These are phyloP conservation scores for Nakataea oryzae DNA, from an alignment of 2,329 filamentous ascomycete species.

Conservation along the genomic window DNA sequence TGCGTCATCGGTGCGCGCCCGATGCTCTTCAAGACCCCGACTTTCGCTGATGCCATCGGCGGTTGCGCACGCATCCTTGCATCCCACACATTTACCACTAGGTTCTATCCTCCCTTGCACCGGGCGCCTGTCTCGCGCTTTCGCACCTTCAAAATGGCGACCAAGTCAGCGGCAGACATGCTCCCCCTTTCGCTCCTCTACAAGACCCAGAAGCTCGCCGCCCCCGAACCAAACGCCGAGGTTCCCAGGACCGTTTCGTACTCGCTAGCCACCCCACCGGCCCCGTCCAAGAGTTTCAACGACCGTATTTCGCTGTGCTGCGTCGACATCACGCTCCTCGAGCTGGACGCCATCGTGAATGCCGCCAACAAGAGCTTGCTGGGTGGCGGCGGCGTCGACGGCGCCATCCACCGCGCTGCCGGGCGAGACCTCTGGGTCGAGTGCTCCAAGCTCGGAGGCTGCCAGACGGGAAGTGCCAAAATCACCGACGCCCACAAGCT, in stretches of 20 bases:
- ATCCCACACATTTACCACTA: not conserved
- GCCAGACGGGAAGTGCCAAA: constrained; percentile 67
- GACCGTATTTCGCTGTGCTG: constrained; percentile 58
- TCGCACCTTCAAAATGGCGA: constrained; percentile 20
- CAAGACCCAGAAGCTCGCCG: constrained; percentile 37
- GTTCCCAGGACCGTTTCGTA: constrained; percentile 8
- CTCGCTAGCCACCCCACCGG: constrained; percentile 11
- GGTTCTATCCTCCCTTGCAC: not conserved
- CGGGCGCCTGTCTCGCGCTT: not conserved
- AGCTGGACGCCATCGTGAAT: constrained; percentile 80
- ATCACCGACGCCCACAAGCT: constrained; percentile 71
- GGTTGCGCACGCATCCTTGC: not conserved
- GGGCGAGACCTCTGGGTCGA: constrained; percentile 58
- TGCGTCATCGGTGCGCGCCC: not conserved
- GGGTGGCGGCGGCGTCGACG: constrained; percentile 85
- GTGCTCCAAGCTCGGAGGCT: constrained; percentile 63
- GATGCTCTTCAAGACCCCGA: not conserved
- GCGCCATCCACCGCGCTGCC: constrained; percentile 77
- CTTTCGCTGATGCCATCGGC: constrained; percentile 2
- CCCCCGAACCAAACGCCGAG: not conserved
- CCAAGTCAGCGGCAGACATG: constrained; percentile 40
- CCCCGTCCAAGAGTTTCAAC: constrained; percentile 49
- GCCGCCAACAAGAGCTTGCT: constrained; percentile 72
- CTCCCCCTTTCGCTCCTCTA: constrained; percentile 58
- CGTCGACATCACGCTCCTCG: constrained; percentile 72